phyloP scores from a whole-genome alignment of 441 rosid genomes.

The Arabidopsis hybrid region DNA sequence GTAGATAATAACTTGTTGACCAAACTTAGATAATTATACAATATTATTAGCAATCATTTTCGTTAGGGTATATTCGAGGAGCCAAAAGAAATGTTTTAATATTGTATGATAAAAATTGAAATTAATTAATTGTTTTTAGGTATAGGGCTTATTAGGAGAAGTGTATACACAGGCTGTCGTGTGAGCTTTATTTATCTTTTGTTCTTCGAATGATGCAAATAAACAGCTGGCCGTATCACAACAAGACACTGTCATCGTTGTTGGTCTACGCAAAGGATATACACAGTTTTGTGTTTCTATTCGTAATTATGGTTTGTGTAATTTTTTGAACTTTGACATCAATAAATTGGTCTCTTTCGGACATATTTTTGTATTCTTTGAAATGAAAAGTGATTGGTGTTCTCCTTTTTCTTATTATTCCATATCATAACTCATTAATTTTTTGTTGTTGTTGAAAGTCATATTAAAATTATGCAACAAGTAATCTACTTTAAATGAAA shows the following conservation, averaged over 20 bases:
- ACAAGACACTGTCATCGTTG: conserved; percentile 46
- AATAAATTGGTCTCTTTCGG: conserved; percentile 22
- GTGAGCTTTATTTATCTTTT: conserved; percentile 22
- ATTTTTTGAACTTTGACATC: not conserved
- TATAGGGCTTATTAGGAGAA: conserved; percentile 40
- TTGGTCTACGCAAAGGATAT: conserved; percentile 33
- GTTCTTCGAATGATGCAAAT: conserved; percentile 40
- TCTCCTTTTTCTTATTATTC: not conserved
- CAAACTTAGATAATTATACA: conserved; percentile 2
- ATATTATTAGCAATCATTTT: conserved; percentile 38
- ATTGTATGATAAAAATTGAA: conserved; percentile 4
- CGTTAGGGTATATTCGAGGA: conserved; percentile 32
- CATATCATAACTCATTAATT: not conserved
- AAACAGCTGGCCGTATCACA: conserved; percentile 51
- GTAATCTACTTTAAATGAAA: not conserved
- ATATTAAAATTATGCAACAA: not conserved
- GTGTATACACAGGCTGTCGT: conserved; percentile 52
- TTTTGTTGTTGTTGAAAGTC: too few species aligned
- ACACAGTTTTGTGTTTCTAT: conserved; percentile 24
- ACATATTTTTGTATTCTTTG: not conserved
- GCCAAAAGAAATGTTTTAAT: conserved; percentile 14
- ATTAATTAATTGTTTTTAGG: conserved; percentile 24
- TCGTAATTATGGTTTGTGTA: conserved; percentile 17
- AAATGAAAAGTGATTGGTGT: not conserved
- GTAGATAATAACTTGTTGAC: conserved; percentile 9